Percentiles rank a stretch among this genome's conserved stretches.
Evolutionary conservation across 2,329 filamentous ascomycete species (phyloP).

Genomic region (Hypoxylon sp.): DNA sequence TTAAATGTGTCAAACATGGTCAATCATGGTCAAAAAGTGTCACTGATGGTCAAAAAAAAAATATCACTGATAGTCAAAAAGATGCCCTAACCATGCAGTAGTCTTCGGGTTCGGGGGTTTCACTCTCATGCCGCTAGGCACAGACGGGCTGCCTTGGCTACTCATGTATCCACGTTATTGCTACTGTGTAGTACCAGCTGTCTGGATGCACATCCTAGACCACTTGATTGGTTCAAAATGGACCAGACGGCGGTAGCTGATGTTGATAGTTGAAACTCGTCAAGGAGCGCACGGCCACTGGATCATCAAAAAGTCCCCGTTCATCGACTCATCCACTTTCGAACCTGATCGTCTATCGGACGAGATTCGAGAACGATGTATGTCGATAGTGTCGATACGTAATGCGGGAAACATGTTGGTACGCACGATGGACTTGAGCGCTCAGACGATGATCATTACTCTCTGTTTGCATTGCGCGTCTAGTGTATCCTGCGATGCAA

Average conservation of each 20-base stretch:
- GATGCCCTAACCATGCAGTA: slow-evolving; percentile 18
- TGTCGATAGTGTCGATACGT: slow-evolving; percentile 27
- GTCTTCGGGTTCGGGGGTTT: slow-evolving; percentile 30
- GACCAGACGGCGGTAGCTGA: slow-evolving; percentile 44
- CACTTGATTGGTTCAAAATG: slow-evolving; percentile 36
- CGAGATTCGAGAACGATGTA: slow-evolving; percentile 36
- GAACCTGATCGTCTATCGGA: slow-evolving; percentile 31
- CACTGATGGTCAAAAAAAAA: not conserved
- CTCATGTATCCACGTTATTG: not conserved
- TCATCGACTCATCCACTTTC: slow-evolving; percentile 33
- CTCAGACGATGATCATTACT: slow-evolving; percentile 38
- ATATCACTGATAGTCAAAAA: not conserved
- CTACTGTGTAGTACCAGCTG: slow-evolving; percentile 34
- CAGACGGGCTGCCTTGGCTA: slow-evolving; percentile 1
- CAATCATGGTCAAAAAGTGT: not conserved
- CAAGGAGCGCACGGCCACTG: slow-evolving; percentile 41
- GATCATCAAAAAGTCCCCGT: slow-evolving; percentile 37
- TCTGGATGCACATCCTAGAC: slow-evolving; percentile 12
- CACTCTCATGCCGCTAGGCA: slow-evolving; percentile 29
- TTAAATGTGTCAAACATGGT: not conserved
- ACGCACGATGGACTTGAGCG: slow-evolving; percentile 19
- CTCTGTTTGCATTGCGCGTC: slow-evolving; percentile 26
- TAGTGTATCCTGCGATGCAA: slow-evolving; percentile 27
- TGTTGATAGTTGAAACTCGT: slow-evolving; percentile 44
- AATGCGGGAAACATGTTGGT: slow-evolving; percentile 16